These are phyloP conservation scores for Zychaea mexicana DNA, from an alignment of 371 early-diverging fungal species.

Conservation along the genomic window DNA sequence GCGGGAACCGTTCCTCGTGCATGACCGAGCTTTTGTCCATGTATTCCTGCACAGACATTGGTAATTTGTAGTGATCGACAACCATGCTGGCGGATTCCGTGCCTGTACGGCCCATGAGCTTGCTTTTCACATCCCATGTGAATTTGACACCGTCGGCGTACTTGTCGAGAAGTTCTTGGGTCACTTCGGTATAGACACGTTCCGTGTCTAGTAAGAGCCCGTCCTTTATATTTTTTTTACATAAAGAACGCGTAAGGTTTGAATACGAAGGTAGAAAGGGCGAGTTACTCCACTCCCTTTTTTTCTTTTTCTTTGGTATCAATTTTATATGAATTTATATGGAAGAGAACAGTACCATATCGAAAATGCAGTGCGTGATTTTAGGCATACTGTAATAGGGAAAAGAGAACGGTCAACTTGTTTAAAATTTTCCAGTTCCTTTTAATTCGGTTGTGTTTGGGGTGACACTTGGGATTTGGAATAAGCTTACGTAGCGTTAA, in stretches of 20 bases:
- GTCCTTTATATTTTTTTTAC: conserved; percentile 24
- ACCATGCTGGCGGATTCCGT: conserved; percentile 74
- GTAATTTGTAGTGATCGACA: conserved; percentile 60
- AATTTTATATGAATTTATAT: too few relatives aligned
- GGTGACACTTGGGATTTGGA: too few relatives aligned
- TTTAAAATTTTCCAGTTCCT: too few relatives aligned
- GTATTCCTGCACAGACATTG: conserved; percentile 85
- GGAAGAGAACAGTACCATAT: conserved; percentile 67
- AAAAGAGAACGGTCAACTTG: too few relatives aligned
- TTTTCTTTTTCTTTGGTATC: too few relatives aligned
- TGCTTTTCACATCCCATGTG: conserved; percentile 78
- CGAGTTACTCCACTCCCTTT: too few relatives aligned
- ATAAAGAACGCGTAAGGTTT: background rate
- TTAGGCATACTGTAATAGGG: conserved; percentile 22
- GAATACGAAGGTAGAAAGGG: background rate
- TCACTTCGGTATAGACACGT: conserved; percentile 86
- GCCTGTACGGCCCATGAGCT: conserved; percentile 79
- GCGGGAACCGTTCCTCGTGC: conserved; percentile 63
- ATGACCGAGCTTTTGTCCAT: conserved; percentile 38
- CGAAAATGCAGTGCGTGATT: conserved; percentile 84
- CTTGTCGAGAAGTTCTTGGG: conserved; percentile 57
- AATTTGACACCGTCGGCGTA: conserved; percentile 66
- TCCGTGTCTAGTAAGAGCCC: conserved; percentile 76
- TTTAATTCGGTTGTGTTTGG: too few relatives aligned
- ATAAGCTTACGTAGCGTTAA: too few relatives aligned